These are phyloP conservation scores for Moesziomyces antarcticus DNA, from an alignment of 1,284 basidiomycete species.

Conservation along the genomic window DNA sequence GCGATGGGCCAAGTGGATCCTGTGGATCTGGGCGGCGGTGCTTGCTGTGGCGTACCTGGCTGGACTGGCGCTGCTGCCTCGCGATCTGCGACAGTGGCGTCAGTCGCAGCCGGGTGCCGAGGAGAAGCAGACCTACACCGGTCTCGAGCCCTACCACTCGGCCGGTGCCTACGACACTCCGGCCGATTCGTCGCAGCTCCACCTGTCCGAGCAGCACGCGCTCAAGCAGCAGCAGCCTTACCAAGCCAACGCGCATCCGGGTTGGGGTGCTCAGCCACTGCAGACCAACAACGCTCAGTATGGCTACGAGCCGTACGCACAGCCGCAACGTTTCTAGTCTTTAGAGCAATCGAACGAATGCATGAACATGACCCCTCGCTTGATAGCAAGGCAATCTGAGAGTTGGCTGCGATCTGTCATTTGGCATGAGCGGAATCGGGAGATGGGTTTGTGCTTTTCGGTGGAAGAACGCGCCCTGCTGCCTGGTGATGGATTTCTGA, in stretches of 20 bases:
- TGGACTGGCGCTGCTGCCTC: conserved; percentile 43
- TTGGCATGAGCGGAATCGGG: conserved; percentile 2
- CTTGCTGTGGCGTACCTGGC: conserved; percentile 42
- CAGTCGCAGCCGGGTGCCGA: not conserved
- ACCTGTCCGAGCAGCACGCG: conserved; percentile 8
- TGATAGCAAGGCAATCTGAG: not conserved
- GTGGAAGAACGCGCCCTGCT: not conserved
- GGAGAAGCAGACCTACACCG: conserved; percentile 19
- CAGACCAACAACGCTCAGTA: conserved; percentile 9
- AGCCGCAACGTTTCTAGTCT: conserved; percentile 13
- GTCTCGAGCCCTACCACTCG: conserved; percentile 14
- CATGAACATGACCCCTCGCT: too few species aligned
- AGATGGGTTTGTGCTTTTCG: conserved; percentile 1
- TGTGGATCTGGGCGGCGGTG: conserved; percentile 50
- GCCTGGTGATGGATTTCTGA: not conserved
- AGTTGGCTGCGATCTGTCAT: not conserved
- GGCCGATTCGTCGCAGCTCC: conserved; percentile 11
- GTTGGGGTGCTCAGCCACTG: conserved; percentile 20
- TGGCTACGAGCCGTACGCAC: conserved; percentile 23
- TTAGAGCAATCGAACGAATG: too few species aligned
- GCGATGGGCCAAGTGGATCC: conserved; percentile 28
- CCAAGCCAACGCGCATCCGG: conserved; percentile 4
- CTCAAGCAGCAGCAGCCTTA: conserved; percentile 2
- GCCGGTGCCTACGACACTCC: conserved; percentile 8
- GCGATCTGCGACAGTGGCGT: conserved; percentile 34